Percentiles rank a stretch among this genome's conserved stretches.
These are phyloP conservation scores for Neonectria neomacrospora DNA, from an alignment of 2,329 filamentous ascomycete species.

Conservation along the genomic window DNA sequence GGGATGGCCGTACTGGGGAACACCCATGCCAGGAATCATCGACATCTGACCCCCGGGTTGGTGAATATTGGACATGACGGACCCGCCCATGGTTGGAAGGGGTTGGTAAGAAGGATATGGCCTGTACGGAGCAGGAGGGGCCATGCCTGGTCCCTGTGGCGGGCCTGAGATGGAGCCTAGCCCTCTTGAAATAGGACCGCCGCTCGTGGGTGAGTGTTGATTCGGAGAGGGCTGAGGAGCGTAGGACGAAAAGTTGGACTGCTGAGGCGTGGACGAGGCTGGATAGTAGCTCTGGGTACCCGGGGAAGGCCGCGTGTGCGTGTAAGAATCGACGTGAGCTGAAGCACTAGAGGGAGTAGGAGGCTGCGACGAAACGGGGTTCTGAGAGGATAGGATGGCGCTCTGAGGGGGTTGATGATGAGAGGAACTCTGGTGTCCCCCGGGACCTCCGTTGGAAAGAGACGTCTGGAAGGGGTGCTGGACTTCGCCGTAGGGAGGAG, in stretches of 20 bases:
- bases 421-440: slow-evolving; percentile 48
- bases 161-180: slow-evolving; percentile 49
- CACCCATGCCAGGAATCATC: slow-evolving; percentile 71
- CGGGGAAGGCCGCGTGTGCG: slow-evolving; percentile 61
- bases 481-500: slow-evolving; percentile 75
- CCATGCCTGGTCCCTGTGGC: slow-evolving; percentile 46
- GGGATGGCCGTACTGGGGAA: slow-evolving; percentile 65
- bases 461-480: slow-evolving; percentile 72
- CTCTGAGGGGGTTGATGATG: slow-evolving; percentile 44
- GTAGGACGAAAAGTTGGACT: slow-evolving; percentile 58
- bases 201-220: slow-evolving; percentile 60
- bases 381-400: slow-evolving; percentile 44
- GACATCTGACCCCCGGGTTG: slow-evolving; percentile 79
- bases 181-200: slow-evolving; percentile 52
- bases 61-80: slow-evolving; percentile 82
- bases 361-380: slow-evolving; percentile 53
- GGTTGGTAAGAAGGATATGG: slow-evolving; percentile 59
- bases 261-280: slow-evolving; percentile 60
- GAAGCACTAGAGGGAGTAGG: slow-evolving; percentile 62
- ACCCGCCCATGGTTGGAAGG: slow-evolving; percentile 70
- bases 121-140: slow-evolving; percentile 64
- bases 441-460: slow-evolving; percentile 60
- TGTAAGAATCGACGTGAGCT: slow-evolving; percentile 69
- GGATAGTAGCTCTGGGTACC: slow-evolving; percentile 72
- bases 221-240: slow-evolving; percentile 48